Evolutionary conservation across 2,329 filamentous ascomycete species (phyloP).

Genomic region (Penicillium sp.): DNA sequence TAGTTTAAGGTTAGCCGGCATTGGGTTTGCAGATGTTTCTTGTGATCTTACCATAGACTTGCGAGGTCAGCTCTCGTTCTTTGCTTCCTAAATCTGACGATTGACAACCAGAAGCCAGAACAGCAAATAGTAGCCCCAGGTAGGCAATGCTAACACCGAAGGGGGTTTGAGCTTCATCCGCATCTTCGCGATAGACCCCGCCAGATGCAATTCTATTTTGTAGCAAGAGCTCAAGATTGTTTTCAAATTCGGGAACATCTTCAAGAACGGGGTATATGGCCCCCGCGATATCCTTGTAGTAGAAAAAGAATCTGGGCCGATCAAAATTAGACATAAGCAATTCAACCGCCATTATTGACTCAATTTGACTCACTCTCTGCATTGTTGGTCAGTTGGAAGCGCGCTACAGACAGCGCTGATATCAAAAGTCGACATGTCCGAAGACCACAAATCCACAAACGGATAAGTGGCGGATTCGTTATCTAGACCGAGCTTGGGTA

Average conservation of each 20-base stretch:
- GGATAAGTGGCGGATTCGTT: slow-evolving; percentile 69
- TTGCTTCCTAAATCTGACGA: slow-evolving; percentile 62
- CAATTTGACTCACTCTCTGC: slow-evolving; percentile 49
- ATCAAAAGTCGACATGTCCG: slow-evolving; percentile 61
- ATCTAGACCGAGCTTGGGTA: slow-evolving; percentile 66
- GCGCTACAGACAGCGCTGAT: slow-evolving; percentile 63
- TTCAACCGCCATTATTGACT: background rate
- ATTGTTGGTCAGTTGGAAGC: slow-evolving; percentile 62
- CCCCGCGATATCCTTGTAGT: slow-evolving; percentile 62
- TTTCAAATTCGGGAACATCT: slow-evolving; percentile 59
- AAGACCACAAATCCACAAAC: slow-evolving; percentile 68
- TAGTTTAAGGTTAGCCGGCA: slow-evolving; percentile 41
- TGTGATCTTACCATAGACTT: slow-evolving; percentile 59
- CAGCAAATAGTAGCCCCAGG: slow-evolving; percentile 64
- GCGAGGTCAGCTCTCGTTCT: slow-evolving; percentile 65
- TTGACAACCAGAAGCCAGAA: slow-evolving; percentile 66
- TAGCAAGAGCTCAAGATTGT: slow-evolving; percentile 58
- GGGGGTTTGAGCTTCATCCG: slow-evolving; percentile 57
- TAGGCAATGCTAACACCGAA: slow-evolving; percentile 63
- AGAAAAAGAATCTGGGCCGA: slow-evolving; percentile 55
- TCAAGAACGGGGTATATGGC: slow-evolving; percentile 65
- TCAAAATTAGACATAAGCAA: slow-evolving; percentile 9
- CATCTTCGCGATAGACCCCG: slow-evolving; percentile 45
- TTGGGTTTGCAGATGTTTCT: no score
- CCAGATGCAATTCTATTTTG: slow-evolving; percentile 54